A percentile compares a stretch with the other conserved stretches of the same genome.
Conservation (phyloP, 257 asterid genomes). For the Leonotis leonurus region DNA sequence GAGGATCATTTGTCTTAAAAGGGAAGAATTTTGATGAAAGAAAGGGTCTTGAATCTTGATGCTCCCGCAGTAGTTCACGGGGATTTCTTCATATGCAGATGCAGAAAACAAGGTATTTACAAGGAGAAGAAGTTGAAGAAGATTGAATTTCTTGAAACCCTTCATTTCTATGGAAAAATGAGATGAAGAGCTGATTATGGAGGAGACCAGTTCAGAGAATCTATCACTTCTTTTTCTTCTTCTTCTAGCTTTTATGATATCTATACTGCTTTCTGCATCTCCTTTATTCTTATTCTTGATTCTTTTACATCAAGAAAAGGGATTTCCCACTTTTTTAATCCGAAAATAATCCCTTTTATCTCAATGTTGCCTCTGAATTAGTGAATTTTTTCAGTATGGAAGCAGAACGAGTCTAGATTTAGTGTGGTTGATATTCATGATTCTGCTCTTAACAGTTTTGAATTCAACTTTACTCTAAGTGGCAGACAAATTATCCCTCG, state of each 20-base stretch:
- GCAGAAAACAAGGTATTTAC: neutral
- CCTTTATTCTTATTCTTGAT: constrained; percentile 8
- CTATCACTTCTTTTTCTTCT: constrained; percentile 20
- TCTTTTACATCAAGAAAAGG: constrained; percentile 13
- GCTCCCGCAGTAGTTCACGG: constrained; percentile 23
- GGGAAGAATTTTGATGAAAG: constrained; percentile 17
- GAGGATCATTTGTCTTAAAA: constrained; percentile 26
- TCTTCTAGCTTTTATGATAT: no score
- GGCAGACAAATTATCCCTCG: constrained; percentile 26
- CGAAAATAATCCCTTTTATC: neutral
- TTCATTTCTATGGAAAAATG: constrained; percentile 20
- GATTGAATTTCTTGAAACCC: constrained; percentile 28
- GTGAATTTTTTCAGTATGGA: neutral
- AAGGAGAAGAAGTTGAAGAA: constrained; percentile 24
- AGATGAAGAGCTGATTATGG: constrained; percentile 1
- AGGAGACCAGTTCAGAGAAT: constrained; percentile 15
- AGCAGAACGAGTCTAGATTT: neutral
- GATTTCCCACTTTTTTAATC: neutral
- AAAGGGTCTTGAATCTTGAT: constrained; percentile 27
- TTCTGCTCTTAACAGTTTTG: neutral
- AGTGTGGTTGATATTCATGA: no score
- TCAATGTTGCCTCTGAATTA: no score
- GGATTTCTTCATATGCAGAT: constrained; percentile 24
- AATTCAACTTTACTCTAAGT: neutral
- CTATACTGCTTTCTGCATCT: neutral